Evolutionary conservation across 768 basidiomycete genomes (phyloP).

Genomic region (Suillus alpinus): DNA sequence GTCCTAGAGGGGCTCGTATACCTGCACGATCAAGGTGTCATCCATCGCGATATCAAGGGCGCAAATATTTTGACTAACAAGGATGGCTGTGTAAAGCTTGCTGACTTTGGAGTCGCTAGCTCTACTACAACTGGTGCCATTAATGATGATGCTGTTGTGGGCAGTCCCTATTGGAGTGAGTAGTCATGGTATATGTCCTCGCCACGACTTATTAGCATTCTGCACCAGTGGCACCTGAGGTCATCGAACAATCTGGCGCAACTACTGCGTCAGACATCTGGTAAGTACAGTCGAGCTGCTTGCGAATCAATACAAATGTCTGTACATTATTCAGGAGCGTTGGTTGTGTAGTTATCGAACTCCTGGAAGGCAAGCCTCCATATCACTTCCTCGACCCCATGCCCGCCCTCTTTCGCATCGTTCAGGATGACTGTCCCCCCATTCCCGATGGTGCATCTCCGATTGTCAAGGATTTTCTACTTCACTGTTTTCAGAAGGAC

Average conservation of each 20-base stretch:
- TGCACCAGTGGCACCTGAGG: slow-evolving; percentile 89
- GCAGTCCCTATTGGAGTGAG: slow-evolving; percentile 98
- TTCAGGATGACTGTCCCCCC: slow-evolving; percentile 96
- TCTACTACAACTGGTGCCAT: slow-evolving; percentile 71
- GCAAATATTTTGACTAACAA: slow-evolving; percentile 98
- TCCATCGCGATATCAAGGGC: slow-evolving; percentile 98
- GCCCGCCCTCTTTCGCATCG: slow-evolving; percentile 97
- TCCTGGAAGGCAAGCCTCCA: slow-evolving; percentile 86
- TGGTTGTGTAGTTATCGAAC: slow-evolving; percentile 96
- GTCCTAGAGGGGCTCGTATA: slow-evolving; percentile 95
- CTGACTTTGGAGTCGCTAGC: slow-evolving; percentile 96
- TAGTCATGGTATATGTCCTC: slow-evolving; percentile 15
- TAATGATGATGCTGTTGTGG: slow-evolving; percentile 89
- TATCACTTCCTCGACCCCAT: slow-evolving; percentile 96
- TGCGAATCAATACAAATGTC: not conserved
- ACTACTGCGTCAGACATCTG: slow-evolving; percentile 98
- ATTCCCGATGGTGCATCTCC: slow-evolving; percentile 95
- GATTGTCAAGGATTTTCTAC: slow-evolving; percentile 93
- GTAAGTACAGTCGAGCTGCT: slow-evolving; percentile 35
- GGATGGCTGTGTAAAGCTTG: slow-evolving; percentile 97
- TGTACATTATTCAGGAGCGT: slow-evolving; percentile 54
- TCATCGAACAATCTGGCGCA: slow-evolving; percentile 97
- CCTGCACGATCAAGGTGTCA: slow-evolving; percentile 90
- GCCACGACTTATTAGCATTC: slow-evolving; percentile 8
- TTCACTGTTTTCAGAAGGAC: slow-evolving; percentile 98